These are phyloP conservation scores for Aureoboletus auriporus DNA, from an alignment of 768 basidiomycete genomes.

Conservation along the genomic window DNA sequence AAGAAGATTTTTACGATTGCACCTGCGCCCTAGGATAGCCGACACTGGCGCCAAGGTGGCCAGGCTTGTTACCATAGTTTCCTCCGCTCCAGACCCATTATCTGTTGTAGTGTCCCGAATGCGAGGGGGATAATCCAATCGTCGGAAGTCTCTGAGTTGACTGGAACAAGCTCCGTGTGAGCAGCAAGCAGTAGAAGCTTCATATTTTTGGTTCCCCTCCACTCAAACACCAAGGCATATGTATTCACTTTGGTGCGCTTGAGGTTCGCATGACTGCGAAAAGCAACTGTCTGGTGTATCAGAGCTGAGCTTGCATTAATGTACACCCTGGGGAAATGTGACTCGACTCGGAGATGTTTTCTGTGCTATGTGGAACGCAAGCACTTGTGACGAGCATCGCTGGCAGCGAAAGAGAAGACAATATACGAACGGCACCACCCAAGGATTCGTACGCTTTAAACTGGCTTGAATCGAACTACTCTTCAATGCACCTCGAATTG, in stretches of 20 bases:
- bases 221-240: slow-evolving; percentile 58
- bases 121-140: slow-evolving; percentile 48
- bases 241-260: slow-evolving; percentile 55
- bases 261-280: slow-evolving; percentile 44
- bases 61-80: slow-evolving; percentile 41
- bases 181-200: slow-evolving; percentile 55
- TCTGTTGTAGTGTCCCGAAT: slow-evolving; percentile 44
- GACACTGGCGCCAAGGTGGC: too few relatives aligned
- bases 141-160: slow-evolving; percentile 39
- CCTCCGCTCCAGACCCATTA: slow-evolving; percentile 48
- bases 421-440: slow-evolving; percentile 31
- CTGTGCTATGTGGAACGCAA: slow-evolving; percentile 13
- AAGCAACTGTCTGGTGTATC: not conserved
- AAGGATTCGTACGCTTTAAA: slow-evolving; percentile 33
- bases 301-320: not conserved
- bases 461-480: slow-evolving; percentile 15
- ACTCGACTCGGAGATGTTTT: slow-evolving; percentile 22
- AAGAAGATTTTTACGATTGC: slow-evolving; percentile 38
- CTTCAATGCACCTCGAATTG: slow-evolving; percentile 26
- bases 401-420: not conserved
- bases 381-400: slow-evolving; percentile 6
- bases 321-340: slow-evolving; percentile 61
- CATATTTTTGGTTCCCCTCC: slow-evolving; percentile 48
- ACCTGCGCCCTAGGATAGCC: slow-evolving; percentile 37
- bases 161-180: slow-evolving; percentile 51